Percentiles rank a stretch among this genome's conserved stretches.
Conservation (phyloP, 805 yeast species). For the Candida orba region DNA sequence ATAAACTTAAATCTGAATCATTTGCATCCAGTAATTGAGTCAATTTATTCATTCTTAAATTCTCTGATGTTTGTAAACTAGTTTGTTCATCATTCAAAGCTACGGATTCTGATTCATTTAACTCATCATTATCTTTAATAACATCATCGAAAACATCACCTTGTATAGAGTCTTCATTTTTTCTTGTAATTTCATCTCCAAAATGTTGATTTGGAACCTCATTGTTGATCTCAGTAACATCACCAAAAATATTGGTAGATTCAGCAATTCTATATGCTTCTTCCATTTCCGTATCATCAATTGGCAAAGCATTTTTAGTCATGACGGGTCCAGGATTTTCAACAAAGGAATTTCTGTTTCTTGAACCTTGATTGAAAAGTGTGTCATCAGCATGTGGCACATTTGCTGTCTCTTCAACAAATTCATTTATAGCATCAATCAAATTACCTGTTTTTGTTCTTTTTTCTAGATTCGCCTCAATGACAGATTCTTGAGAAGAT, state of each 20-base stretch:
- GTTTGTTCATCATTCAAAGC: too few species aligned
- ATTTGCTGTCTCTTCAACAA: slow-evolving; percentile 1
- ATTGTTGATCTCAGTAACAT: not conserved
- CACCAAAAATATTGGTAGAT: too few species aligned
- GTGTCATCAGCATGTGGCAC: slow-evolving; percentile 2
- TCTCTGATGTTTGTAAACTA: too few species aligned
- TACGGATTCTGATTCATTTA: too few species aligned
- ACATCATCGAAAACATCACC: too few species aligned
- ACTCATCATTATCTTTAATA: too few species aligned
- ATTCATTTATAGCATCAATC: not conserved
- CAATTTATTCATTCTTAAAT: too few species aligned
- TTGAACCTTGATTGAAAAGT: not conserved
- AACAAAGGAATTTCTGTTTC: too few species aligned
- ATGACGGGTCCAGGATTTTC: not conserved
- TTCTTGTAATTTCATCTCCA: not conserved
- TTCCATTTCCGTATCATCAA: not conserved
- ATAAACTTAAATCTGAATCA: not conserved
- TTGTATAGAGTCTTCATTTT: not conserved
- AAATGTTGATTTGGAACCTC: not conserved
- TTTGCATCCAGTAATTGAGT: not conserved
- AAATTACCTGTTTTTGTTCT: not conserved
- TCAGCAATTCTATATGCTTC: too few species aligned
- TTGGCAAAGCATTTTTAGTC: not conserved
- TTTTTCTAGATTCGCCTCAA: not conserved
- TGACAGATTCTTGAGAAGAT: not conserved